These are phyloP conservation scores for Debaryomycetaceae sp. DNA, from an alignment of 1,139 yeast species.

Conservation along the genomic window DNA sequence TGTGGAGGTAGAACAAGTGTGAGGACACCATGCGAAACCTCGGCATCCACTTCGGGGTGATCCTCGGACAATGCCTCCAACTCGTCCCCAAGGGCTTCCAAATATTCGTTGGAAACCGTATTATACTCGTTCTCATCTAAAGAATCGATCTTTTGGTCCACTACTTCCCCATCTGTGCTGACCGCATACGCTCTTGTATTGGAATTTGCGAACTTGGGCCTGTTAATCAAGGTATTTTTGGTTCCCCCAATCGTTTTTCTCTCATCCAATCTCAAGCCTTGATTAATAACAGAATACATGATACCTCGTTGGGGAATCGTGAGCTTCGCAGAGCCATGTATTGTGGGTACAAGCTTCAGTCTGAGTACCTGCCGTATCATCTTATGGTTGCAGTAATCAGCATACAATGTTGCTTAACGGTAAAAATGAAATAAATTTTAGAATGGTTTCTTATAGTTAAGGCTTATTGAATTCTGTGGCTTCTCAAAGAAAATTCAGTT, in stretches of 20 bases:
- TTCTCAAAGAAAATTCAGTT: no score
- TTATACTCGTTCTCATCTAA: constrained; percentile 54
- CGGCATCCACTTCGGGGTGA: constrained; percentile 67
- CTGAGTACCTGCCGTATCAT: neutral
- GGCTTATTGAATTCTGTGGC: no score
- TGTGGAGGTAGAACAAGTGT: constrained; percentile 61
- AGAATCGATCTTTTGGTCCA: constrained; percentile 49
- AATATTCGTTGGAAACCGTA: constrained; percentile 52
- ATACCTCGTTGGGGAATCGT: neutral
- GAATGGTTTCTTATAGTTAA: no score
- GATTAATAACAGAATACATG: neutral
- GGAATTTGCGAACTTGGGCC: neutral
- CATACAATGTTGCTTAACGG: no score
- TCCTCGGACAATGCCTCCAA: constrained; percentile 62
- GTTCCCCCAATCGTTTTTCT: neutral
- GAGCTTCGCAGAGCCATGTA: neutral
- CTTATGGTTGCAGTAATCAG: neutral
- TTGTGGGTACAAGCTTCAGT: neutral
- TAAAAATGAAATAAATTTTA: no score
- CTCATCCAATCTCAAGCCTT: neutral
- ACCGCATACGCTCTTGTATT: constrained; percentile 4
- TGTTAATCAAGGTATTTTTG: neutral
- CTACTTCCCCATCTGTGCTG: constrained; percentile 48
- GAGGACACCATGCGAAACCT: constrained; percentile 78
- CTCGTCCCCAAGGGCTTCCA: constrained; percentile 61